Evolutionary conservation across 2,329 filamentous ascomycete species (phyloP).

Genomic region (Atkinsonella hypoxylon): DNA sequence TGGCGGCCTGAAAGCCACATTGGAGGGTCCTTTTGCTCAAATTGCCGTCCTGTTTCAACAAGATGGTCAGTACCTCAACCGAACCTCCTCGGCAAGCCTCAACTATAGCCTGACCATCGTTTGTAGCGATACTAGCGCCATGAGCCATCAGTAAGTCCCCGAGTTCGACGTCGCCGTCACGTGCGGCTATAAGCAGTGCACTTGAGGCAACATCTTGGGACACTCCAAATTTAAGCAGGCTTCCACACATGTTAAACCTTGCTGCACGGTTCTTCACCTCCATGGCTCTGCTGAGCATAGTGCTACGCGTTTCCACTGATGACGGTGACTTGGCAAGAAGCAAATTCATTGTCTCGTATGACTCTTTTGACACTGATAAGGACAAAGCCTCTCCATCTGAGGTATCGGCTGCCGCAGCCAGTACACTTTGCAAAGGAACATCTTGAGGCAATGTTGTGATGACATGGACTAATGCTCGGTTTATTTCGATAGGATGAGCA

Average conservation of each 20-base stretch:
- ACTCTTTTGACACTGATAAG: constrained; percentile 32
- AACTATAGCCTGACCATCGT: constrained; percentile 40
- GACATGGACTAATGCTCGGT: constrained; percentile 38
- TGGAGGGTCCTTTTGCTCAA: constrained; percentile 31
- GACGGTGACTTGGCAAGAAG: constrained; percentile 29
- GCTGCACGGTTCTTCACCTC: constrained; percentile 25
- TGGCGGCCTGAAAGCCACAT: constrained; percentile 43
- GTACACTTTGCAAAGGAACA: constrained; percentile 31
- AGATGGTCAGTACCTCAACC: constrained; percentile 35
- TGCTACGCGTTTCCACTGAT: constrained; percentile 24
- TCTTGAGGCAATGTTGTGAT: constrained; percentile 37
- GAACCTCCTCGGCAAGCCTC: constrained; percentile 41
- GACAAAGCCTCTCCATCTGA: constrained; percentile 37
- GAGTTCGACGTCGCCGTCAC: constrained; percentile 39
- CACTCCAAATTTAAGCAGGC: constrained; percentile 34
- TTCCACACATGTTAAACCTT: constrained; percentile 31
- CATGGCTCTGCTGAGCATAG: constrained; percentile 31
- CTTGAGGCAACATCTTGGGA: constrained; percentile 33
- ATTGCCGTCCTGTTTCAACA: constrained; percentile 30
- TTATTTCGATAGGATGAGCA: constrained; percentile 34
- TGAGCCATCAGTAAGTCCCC: constrained; percentile 38
- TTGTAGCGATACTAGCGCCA: constrained; percentile 38
- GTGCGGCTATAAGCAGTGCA: constrained; percentile 37
- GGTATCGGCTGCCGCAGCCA: constrained; percentile 35
- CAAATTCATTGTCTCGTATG: constrained; percentile 32